Conservation (phyloP, 257 asterid genomes). For the Rhazya stricta region DNA sequence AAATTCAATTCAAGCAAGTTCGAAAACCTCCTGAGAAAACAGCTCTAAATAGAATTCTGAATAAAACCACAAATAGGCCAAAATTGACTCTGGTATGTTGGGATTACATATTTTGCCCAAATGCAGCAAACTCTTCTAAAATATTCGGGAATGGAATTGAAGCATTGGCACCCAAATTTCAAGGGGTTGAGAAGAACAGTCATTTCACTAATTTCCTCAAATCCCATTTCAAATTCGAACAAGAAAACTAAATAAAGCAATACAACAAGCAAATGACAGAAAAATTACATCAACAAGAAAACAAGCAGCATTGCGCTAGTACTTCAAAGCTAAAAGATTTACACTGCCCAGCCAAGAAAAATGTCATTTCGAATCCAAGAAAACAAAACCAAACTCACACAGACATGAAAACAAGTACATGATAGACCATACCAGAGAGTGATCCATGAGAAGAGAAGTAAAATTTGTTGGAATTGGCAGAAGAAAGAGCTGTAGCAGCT, state of each 20-base stretch:
- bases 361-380: neutral
- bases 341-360: neutral
- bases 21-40: neutral
- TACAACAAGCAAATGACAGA: neutral
- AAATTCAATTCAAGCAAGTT: constrained; percentile 2
- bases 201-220: neutral
- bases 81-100: neutral
- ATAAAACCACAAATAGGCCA: neutral
- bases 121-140: neutral
- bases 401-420: neutral
- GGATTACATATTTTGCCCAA: too few relatives aligned
- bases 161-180: neutral
- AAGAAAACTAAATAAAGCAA: neutral
- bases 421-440: constrained; percentile 33
- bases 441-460: constrained; percentile 32
- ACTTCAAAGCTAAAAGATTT: neutral
- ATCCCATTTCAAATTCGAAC: neutral
- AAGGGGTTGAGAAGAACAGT: neutral
- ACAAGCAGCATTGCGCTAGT: neutral
- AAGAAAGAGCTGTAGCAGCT: constrained; percentile 41
- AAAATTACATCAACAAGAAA: neutral
- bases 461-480: constrained; percentile 35
- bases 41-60: neutral
- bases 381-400: neutral
- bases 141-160: too few relatives aligned